phyloP scores from a whole-genome alignment of 2,329 filamentous ascomycete genomes.

The Penicillium sp. region DNA sequence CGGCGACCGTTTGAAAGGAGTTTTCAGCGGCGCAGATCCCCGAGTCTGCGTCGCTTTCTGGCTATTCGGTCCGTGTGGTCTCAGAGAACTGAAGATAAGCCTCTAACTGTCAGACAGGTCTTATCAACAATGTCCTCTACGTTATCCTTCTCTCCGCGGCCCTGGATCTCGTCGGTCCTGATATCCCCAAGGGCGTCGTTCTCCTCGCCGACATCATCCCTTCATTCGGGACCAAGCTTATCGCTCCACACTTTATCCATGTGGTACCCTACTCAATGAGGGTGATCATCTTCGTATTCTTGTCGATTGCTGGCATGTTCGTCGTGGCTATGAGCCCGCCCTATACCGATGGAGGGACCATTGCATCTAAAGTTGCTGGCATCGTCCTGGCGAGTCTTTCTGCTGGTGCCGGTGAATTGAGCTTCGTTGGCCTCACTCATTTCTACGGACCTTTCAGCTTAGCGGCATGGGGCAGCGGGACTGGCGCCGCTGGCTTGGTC shows the following conservation, averaged over 20 bases:
- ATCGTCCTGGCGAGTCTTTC: constrained; percentile 80
- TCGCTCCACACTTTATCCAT: constrained; percentile 92
- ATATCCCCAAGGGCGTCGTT: constrained; percentile 83
- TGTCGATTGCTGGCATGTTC: constrained; percentile 83
- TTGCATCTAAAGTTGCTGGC: constrained; percentile 71
- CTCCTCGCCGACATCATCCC: constrained; percentile 90
- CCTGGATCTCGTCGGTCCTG: constrained; percentile 84
- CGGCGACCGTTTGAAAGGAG: constrained; percentile 56
- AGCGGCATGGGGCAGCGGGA: constrained; percentile 88
- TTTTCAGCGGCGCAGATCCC: constrained; percentile 64
- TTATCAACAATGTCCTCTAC: constrained; percentile 97
- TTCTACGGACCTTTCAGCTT: constrained; percentile 85
- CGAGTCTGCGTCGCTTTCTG: constrained; percentile 79
- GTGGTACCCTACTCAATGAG: constrained; percentile 72
- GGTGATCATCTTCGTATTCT: constrained; percentile 64
- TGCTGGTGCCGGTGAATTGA: constrained; percentile 81
- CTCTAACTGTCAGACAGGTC: constrained; percentile 48
- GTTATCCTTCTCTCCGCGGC: constrained; percentile 94
- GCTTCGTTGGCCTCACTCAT: constrained; percentile 85
- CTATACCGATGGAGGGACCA: constrained; percentile 52
- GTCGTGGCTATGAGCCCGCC: constrained; percentile 74
- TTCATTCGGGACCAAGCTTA: constrained; percentile 79
- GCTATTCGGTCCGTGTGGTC: constrained; percentile 67
- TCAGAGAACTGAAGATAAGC: background rate
- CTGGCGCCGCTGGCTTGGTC: constrained; percentile 78